Base-by-base conservation (phyloP, 306 rosid species). In the Begonia masoniana region DNA sequence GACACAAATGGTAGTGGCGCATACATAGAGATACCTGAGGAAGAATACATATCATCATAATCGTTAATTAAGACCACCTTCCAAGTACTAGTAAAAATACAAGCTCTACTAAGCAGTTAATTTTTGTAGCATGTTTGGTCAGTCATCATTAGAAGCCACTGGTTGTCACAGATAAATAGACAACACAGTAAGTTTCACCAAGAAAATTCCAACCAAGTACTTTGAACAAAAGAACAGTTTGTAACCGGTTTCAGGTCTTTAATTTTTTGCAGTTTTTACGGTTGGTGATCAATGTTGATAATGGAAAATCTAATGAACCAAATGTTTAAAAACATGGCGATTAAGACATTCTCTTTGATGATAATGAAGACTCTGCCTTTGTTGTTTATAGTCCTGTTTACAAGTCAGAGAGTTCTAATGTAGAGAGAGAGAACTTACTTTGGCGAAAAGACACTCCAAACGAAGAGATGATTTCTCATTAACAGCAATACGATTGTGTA, bases 391-490 rank as follows among this genome's bases (percentile, higher is more conserved):
- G 24, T 12, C 19, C 43, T 35, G 23, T 57, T 13, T 17, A 13
- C 43, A 45, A 4, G 7, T 47, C 43, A 10, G 42, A 23, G 47
- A 58, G 21, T 21, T 42, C 21, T 10, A 13, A 7, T 12, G 42
- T 17, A 26, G 15, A 46, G 10, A 59, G 65, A 72, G 42, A 68
- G 70, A 42, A 78, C 94, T 84, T 70, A 88, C 97, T 89, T 89
- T 41, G 97, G 97, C 51, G 94, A 89, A 57, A 78, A 89, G 71
- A 89, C 97, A 66, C 97, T 89, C 97, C 95, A 89, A 54, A 85
- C 66, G 59, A 85, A 85, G 65, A 89, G 78, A 73, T 89, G 97
- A 71, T 85, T 89, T 81, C 97, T 85, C 97, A 89, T 85, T 73
- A 80, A 52, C 68, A 89, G 58, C 75, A 89, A 65, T 9, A 82